A percentile compares a stretch with the other conserved stretches of the same genome.
Evolutionary conservation across 1,284 basidiomycete genomes (phyloP).

Genomic region (Nidula niveotomentosa): DNA sequence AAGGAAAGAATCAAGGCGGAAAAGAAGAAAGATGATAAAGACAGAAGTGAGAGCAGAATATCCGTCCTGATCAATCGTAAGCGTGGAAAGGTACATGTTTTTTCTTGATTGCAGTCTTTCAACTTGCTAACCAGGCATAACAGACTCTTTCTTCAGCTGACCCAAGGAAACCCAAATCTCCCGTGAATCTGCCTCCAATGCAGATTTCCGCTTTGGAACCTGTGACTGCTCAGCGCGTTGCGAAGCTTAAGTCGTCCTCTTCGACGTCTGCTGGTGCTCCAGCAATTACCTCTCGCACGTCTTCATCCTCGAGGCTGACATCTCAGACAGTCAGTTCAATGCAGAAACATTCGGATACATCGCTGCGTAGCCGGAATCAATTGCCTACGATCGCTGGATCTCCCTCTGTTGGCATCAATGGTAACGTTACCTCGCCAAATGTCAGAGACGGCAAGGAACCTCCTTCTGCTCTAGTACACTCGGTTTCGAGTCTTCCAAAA

Average conservation of each 20-base stretch:
- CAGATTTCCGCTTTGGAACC: conserved; percentile 83
- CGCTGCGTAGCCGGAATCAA: conserved; percentile 70
- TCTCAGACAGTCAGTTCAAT: conserved; percentile 77
- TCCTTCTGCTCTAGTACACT: conserved; percentile 49
- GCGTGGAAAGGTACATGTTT: conserved; percentile 79
- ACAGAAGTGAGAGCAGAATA: conserved; percentile 82
- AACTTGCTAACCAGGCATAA: too few species aligned
- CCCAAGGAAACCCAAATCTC: conserved; percentile 65
- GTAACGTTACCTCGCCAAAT: conserved; percentile 46
- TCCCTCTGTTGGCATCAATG: conserved; percentile 74
- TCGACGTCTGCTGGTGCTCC: conserved; percentile 41
- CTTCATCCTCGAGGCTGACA: conserved; percentile 61
- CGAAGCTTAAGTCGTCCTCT: conserved; percentile 66
- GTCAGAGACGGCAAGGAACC: conserved; percentile 59
- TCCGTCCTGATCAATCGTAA: conserved; percentile 87
- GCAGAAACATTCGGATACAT: conserved; percentile 80
- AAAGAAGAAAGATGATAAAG: conserved; percentile 79
- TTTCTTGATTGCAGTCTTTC: conserved; percentile 11
- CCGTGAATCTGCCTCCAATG: conserved; percentile 80
- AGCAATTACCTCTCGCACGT: conserved; percentile 41
- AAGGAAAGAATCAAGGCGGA: conserved; percentile 52
- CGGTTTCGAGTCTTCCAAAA: conserved; percentile 55
- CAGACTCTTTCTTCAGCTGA: conserved; percentile 88
- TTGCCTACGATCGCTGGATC: conserved; percentile 90
- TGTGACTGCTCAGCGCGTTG: conserved; percentile 77